Percentiles rank a stretch among this genome's conserved stretches.
Conservation (phyloP, 2,329 filamentous ascomycete genomes). For the Zasmidium citrigriseum region DNA sequence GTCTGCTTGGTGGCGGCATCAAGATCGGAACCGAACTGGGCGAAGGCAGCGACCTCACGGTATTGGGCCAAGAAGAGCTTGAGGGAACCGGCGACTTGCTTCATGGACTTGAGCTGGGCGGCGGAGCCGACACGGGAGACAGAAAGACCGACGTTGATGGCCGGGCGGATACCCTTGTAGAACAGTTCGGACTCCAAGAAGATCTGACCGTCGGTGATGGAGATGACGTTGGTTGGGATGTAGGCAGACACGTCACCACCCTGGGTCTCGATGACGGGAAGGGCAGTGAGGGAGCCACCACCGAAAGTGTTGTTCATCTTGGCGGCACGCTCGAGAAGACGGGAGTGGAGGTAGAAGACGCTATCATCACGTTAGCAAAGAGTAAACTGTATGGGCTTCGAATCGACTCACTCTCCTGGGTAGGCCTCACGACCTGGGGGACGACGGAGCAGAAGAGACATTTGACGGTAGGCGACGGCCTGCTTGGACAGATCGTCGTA, state of each 20-base stretch:
- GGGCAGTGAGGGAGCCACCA: constrained; percentile 93
- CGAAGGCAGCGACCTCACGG: constrained; percentile 99
- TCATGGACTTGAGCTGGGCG: constrained; percentile 99
- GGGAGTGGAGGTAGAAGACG: constrained; percentile 99
- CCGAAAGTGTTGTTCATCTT: constrained; percentile 94
- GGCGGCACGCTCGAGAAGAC: constrained; percentile 97
- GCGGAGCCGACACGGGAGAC: constrained; percentile 99
- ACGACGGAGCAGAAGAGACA: constrained; percentile 96
- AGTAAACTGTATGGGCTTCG: neutral
- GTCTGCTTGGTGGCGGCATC: constrained; percentile 99
- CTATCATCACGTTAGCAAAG: constrained; percentile 30
- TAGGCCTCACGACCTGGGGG: constrained; percentile 99
- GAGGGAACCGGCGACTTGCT: constrained; percentile 98
- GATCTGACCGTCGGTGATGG: constrained; percentile 99
- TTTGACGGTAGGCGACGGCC: constrained; percentile 75
- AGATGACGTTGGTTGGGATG: constrained; percentile 99
- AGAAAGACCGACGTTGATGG: constrained; percentile 99
- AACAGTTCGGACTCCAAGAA: constrained; percentile 99
- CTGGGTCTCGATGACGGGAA: constrained; percentile 98
- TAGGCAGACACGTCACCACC: constrained; percentile 99
- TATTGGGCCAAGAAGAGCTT: constrained; percentile 99
- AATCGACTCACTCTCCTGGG: constrained; percentile 73
- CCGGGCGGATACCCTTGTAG: constrained; percentile 99
- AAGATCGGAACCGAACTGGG: constrained; percentile 99
- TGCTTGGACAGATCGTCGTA: constrained; percentile 98